Evolutionary conservation across 768 basidiomycete genomes (phyloP).

Genomic region (Boletus vermiculosoides): DNA sequence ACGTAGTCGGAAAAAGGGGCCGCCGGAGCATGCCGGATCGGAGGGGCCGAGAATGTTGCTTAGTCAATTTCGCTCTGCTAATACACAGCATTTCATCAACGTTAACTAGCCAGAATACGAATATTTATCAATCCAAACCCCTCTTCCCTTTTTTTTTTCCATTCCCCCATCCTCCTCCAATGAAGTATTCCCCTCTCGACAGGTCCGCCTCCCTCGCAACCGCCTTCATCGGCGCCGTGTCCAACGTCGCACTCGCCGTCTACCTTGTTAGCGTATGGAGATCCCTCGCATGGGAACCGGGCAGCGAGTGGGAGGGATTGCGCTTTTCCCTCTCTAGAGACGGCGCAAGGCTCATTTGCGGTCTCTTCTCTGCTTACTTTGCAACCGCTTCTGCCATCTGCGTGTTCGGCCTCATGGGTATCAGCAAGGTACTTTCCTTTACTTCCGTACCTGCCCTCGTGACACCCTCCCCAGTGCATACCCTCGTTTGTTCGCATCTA

Average conservation of each 20-base stretch:
- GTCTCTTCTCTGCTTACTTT: slow-evolving; percentile 65
- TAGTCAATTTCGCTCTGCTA: slow-evolving; percentile 18
- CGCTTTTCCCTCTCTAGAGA: slow-evolving; percentile 41
- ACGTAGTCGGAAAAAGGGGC: slow-evolving; percentile 30
- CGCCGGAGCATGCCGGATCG: background rate
- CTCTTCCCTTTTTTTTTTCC: background rate
- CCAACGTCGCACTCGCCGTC: slow-evolving; percentile 40
- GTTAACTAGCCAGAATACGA: background rate
- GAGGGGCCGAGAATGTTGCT: background rate
- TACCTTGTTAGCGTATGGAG: slow-evolving; percentile 45
- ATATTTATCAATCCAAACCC: background rate
- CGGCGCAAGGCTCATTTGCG: slow-evolving; percentile 52
- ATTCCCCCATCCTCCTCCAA: background rate
- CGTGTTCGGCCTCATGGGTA: slow-evolving; percentile 64
- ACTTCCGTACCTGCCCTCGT: background rate
- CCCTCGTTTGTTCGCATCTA: slow-evolving; percentile 72
- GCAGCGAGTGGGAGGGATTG: slow-evolving; percentile 50
- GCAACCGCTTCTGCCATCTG: slow-evolving; percentile 62
- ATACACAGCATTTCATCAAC: slow-evolving; percentile 3
- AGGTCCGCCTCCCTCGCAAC: slow-evolving; percentile 39
- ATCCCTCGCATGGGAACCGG: slow-evolving; percentile 46
- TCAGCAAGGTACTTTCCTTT: slow-evolving; percentile 53
- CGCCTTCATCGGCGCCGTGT: slow-evolving; percentile 39
- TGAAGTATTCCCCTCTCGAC: slow-evolving; percentile 8
- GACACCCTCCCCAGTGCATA: slow-evolving; percentile 45